Percentiles rank a stretch among this genome's conserved stretches.
These are phyloP conservation scores for Saprolegnia diclina DNA, from an alignment of 352 stramenopile species.

Conservation along the genomic window DNA sequence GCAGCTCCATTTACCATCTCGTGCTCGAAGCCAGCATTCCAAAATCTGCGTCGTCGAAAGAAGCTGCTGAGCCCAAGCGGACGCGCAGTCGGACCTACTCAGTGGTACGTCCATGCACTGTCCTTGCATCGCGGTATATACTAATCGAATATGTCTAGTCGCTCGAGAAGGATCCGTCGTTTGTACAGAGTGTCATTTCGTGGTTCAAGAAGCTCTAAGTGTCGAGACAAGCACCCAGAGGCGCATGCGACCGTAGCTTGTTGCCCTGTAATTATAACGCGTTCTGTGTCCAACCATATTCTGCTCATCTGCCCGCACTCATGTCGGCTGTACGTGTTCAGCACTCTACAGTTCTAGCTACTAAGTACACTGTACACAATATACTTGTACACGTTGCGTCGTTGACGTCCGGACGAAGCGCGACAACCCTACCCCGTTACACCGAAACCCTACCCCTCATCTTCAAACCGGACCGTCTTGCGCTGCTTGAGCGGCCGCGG, in stretches of 20 bases:
- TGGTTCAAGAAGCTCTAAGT: slow-evolving; percentile 13
- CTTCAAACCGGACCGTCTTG: background rate
- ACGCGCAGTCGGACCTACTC: slow-evolving; percentile 9
- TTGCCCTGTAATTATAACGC: background rate
- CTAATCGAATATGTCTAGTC: background rate
- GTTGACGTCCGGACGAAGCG: no score
- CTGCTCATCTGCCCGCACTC: no score
- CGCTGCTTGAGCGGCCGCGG: background rate
- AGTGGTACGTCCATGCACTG: background rate
- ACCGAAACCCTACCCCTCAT: background rate
- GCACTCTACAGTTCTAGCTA: no score
- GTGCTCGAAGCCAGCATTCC: slow-evolving; percentile 6
- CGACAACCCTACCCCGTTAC: background rate
- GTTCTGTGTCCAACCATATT: background rate
- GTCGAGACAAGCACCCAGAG: background rate
- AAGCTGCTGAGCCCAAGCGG: background rate
- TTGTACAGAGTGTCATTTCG: slow-evolving; percentile 3
- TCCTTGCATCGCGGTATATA: background rate
- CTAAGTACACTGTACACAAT: no score
- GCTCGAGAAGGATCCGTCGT: background rate
- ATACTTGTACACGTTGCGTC: no score
- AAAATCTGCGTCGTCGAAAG: background rate
- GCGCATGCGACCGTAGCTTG: background rate
- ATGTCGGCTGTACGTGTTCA: no score
- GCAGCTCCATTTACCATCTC: slow-evolving; percentile 1